Conservation (phyloP, 345 rosid genomes). For the Eucalyptus cloeziana region DNA sequence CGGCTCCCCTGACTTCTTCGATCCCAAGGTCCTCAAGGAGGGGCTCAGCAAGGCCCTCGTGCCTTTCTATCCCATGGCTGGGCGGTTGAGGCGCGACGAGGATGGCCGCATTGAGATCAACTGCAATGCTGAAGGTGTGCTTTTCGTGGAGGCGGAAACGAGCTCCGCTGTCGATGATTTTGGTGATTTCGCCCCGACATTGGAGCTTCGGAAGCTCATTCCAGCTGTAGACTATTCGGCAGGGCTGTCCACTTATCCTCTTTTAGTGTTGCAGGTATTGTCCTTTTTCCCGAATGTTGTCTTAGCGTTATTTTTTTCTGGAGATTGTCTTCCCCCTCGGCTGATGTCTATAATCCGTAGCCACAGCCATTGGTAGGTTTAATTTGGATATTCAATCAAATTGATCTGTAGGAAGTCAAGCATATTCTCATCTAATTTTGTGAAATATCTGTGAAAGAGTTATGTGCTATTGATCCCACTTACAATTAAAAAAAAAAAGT, state of each 20-base stretch:
- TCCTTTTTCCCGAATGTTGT: not conserved
- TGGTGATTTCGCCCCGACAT: slow-evolving; percentile 84
- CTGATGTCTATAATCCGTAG: not conserved
- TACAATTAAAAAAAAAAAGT: not conserved
- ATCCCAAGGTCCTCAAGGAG: slow-evolving; percentile 41
- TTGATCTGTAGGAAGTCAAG: not conserved
- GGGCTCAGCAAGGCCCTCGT: slow-evolving; percentile 70
- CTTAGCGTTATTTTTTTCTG: not conserved
- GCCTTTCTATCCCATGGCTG: slow-evolving; percentile 96
- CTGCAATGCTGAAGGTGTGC: slow-evolving; percentile 80
- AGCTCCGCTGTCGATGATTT: slow-evolving; percentile 55
- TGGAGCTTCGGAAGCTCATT: slow-evolving; percentile 73
- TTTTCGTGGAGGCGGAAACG: slow-evolving; percentile 76
- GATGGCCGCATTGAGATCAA: slow-evolving; percentile 87
- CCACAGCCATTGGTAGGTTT: not conserved
- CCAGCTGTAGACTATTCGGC: slow-evolving; percentile 82
- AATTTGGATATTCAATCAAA: not conserved
- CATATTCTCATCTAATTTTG: not conserved
- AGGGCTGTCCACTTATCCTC: slow-evolving; percentile 62
- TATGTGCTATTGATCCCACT: not conserved
- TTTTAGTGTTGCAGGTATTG: slow-evolving; percentile 78
- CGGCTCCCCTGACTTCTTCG: slow-evolving; percentile 53
- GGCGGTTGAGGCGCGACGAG: slow-evolving; percentile 18
- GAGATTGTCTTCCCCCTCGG: not conserved
- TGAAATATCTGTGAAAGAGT: not conserved